Evolutionary conservation across 164 flowering plant species (phyloP).

Genomic region (Aristolochia contorta): DNA sequence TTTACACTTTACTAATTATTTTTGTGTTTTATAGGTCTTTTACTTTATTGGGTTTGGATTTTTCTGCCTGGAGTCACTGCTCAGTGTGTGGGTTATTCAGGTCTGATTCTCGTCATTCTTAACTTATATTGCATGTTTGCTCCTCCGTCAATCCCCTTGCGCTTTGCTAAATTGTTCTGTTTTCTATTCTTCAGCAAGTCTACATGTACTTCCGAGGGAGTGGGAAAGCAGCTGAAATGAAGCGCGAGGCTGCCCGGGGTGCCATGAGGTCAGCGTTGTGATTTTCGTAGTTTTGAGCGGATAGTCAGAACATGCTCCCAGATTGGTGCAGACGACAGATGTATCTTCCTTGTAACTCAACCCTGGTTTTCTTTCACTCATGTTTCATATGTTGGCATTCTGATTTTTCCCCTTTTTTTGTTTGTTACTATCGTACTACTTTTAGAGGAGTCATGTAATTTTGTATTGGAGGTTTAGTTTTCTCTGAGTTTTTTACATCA

Average conservation of each 20-base stretch:
- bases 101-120: conserved; percentile 21
- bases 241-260: conserved; percentile 62
- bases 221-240: conserved; percentile 75
- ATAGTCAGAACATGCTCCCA: too few relatives aligned
- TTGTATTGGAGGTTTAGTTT: too few relatives aligned
- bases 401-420: too few relatives aligned
- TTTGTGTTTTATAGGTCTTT: conserved; percentile 49
- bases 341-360: neutral
- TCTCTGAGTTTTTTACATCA: too few relatives aligned
- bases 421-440: too few relatives aligned
- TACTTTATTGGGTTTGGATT: conserved; percentile 82
- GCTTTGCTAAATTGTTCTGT: too few relatives aligned
- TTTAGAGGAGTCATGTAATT: too few relatives aligned
- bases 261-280: conserved; percentile 55
- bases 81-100: conserved; percentile 97
- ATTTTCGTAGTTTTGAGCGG: neutral
- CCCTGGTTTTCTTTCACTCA: too few relatives aligned
- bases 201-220: conserved; percentile 91
- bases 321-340: neutral
- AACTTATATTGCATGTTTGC: neutral
- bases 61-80: conserved; percentile 59
- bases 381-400: too few relatives aligned
- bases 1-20: neutral
- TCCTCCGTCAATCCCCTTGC: neutral
- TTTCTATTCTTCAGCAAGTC: conserved; percentile 59